phyloP scores from a whole-genome alignment of 306 rosid genomes.

The Acacia confusa region DNA sequence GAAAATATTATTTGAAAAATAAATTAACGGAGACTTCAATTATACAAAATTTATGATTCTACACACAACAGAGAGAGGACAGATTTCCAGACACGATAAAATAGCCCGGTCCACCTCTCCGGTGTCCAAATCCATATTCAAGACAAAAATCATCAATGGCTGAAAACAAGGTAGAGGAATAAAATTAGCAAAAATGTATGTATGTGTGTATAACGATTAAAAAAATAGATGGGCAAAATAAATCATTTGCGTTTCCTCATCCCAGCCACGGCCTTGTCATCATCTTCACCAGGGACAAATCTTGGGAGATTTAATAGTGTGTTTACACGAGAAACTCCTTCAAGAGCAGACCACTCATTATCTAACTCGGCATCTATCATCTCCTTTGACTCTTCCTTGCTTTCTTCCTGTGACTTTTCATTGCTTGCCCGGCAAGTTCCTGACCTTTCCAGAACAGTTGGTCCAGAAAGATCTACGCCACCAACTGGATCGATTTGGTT shows the following conservation, averaged over 20 bases:
- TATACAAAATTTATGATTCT: conserved; percentile 30
- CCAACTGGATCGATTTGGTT: conserved; percentile 36
- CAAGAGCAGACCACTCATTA: conserved; percentile 90
- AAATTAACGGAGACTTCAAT: conserved; percentile 19
- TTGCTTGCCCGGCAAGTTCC: conserved; percentile 51
- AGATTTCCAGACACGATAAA: conserved; percentile 73
- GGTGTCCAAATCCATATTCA: conserved; percentile 44
- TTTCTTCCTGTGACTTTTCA: conserved; percentile 37
- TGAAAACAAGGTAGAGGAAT: conserved; percentile 28
- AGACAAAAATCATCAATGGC: conserved; percentile 25
- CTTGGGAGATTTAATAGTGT: conserved; percentile 90
- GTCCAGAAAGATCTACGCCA: conserved; percentile 34
- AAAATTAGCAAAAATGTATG: conserved; percentile 6
- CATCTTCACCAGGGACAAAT: conserved; percentile 76
- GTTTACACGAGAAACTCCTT: conserved; percentile 97
- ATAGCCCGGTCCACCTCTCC: conserved; percentile 64
- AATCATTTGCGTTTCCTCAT: conserved; percentile 41
- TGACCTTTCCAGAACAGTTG: conserved; percentile 44
- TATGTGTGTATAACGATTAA: conserved; percentile 30
- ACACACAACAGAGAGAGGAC: conserved; percentile 30
- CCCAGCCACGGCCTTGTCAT: conserved; percentile 45
- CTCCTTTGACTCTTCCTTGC: conserved; percentile 39
- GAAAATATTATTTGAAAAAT: background rate
- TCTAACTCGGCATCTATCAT: conserved; percentile 47
- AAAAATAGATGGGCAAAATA: conserved; percentile 14